These are phyloP conservation scores for Stachybotrys elegans DNA, from an alignment of 2,329 filamentous ascomycete genomes.

Conservation along the genomic window DNA sequence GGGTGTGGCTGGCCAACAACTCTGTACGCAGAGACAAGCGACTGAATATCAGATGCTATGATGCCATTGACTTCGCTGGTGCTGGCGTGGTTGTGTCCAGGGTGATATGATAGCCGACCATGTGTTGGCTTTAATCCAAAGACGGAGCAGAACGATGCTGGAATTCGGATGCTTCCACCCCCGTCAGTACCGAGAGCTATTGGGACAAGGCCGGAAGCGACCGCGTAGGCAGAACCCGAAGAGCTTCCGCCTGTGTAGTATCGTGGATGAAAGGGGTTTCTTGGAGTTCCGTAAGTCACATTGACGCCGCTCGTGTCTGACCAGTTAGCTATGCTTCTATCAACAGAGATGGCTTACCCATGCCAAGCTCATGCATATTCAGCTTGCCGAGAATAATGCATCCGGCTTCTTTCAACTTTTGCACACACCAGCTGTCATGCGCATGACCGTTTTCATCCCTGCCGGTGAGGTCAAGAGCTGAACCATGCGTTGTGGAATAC, in stretches of 20 bases:
- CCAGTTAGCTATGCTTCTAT: slow-evolving; percentile 7
- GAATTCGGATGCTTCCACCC: slow-evolving; percentile 70
- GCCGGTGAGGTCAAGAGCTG: slow-evolving; percentile 53
- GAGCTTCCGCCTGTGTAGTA: slow-evolving; percentile 79
- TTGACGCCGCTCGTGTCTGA: slow-evolving; percentile 72
- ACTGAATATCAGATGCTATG: slow-evolving; percentile 61
- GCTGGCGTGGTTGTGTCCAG: slow-evolving; percentile 52
- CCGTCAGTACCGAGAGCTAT: slow-evolving; percentile 69
- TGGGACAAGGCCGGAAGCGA: slow-evolving; percentile 65
- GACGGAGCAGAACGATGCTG: slow-evolving; percentile 65
- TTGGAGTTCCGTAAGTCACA: slow-evolving; percentile 65
- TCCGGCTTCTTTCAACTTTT: slow-evolving; percentile 65
- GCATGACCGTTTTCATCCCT: slow-evolving; percentile 28
- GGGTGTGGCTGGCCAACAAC: slow-evolving; percentile 61
- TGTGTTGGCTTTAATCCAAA: slow-evolving; percentile 72
- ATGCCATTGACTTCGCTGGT: slow-evolving; percentile 64
- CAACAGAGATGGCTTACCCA: slow-evolving; percentile 53
- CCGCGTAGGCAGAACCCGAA: slow-evolving; percentile 66
- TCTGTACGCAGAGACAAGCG: slow-evolving; percentile 61
- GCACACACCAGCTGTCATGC: slow-evolving; percentile 64
- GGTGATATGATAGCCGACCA: slow-evolving; percentile 57
- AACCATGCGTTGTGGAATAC: slow-evolving; percentile 62
- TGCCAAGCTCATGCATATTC: slow-evolving; percentile 72
- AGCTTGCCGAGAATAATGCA: slow-evolving; percentile 67
- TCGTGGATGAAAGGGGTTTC: slow-evolving; percentile 65